Percentiles rank a stretch among this genome's conserved stretches.
phyloP scores from a whole-genome alignment of 2,329 filamentous ascomycete species.

The Sporothrix curviconia region DNA sequence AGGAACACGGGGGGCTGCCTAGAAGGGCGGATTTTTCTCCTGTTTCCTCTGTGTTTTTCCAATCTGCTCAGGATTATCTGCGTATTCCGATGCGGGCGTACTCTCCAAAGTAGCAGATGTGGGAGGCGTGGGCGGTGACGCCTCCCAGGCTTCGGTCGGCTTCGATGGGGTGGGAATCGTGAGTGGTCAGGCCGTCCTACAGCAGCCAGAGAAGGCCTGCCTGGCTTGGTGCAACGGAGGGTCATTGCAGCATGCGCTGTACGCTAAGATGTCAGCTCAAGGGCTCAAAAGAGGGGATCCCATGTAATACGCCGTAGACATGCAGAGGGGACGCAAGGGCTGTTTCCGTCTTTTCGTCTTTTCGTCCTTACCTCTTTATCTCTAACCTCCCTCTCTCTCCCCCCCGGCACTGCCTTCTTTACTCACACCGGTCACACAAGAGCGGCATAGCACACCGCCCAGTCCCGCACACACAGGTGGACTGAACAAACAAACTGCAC shows the following conservation, averaged over 20 bases:
- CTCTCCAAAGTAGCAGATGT: too few relatives aligned
- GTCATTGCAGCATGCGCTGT: neutral
- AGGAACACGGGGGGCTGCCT: conserved; percentile 8
- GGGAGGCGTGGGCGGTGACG: too few relatives aligned
- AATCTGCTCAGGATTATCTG: neutral
- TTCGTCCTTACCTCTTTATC: neutral
- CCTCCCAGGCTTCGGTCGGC: conserved; percentile 14
- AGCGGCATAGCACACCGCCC: neutral
- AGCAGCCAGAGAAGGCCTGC: neutral
- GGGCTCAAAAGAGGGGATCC: neutral
- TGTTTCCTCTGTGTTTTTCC: too few relatives aligned
- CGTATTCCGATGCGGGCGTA: conserved; percentile 6
- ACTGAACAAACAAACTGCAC: neutral
- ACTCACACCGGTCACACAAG: neutral
- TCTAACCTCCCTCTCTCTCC: neutral
- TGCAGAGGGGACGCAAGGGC: neutral
- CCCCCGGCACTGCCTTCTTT: neutral
- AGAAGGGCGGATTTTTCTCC: neutral
- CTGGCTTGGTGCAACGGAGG: neutral
- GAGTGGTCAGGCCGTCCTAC: conserved; percentile 10
- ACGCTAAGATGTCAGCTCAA: conserved; percentile 12
- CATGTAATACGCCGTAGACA: too few relatives aligned
- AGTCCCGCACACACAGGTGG: neutral
- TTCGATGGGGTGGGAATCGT: conserved; percentile 13
- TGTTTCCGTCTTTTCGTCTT: neutral